A percentile compares a stretch with the other conserved stretches of the same genome.
These are phyloP conservation scores for Globisporangium spiculum DNA, from an alignment of 352 stramenopile species.

Conservation along the genomic window DNA sequence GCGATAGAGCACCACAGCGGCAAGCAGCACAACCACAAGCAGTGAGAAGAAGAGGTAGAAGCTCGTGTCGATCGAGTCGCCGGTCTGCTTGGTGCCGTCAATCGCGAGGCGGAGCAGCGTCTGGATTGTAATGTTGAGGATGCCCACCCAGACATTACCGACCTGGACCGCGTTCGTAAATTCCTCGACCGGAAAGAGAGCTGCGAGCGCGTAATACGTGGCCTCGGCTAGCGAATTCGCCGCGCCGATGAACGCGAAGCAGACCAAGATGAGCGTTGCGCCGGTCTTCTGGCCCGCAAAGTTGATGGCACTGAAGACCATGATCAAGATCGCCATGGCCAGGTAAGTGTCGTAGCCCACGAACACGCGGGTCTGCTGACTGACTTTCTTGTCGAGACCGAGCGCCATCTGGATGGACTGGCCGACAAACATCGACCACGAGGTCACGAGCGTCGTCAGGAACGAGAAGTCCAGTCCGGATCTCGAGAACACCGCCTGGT, in stretches of 20 bases:
- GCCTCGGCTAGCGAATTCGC: constrained; percentile 56
- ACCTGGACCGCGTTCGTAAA: constrained; percentile 72
- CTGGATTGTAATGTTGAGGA: constrained; percentile 54
- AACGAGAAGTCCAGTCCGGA: constrained; percentile 60
- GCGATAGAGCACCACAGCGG: constrained; percentile 45
- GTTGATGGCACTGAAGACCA: constrained; percentile 54
- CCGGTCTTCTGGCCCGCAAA: constrained; percentile 49
- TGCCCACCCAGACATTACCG: constrained; percentile 44
- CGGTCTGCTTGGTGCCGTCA: constrained; percentile 38
- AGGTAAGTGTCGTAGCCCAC: constrained; percentile 57
- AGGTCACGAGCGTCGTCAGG: constrained; percentile 54
- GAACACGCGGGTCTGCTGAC: constrained; percentile 37
- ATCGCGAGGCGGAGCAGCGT: constrained; percentile 55
- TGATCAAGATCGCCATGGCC: constrained; percentile 51
- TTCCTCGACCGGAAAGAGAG: constrained; percentile 61
- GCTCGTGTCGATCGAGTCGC: constrained; percentile 25
- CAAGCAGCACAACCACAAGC: constrained; percentile 46
- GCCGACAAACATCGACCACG: constrained; percentile 58
- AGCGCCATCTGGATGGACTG: constrained; percentile 54
- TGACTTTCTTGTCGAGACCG: constrained; percentile 54
- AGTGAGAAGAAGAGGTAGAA: constrained; percentile 72
- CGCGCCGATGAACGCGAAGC: constrained; percentile 47
- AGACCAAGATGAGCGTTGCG: constrained; percentile 49
- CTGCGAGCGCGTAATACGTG: constrained; percentile 58
- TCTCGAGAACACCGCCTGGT: constrained; percentile 43